Base-by-base conservation (phyloP, 1,284 basidiomycete species). In the Butyriboletus appendiculatus region DNA sequence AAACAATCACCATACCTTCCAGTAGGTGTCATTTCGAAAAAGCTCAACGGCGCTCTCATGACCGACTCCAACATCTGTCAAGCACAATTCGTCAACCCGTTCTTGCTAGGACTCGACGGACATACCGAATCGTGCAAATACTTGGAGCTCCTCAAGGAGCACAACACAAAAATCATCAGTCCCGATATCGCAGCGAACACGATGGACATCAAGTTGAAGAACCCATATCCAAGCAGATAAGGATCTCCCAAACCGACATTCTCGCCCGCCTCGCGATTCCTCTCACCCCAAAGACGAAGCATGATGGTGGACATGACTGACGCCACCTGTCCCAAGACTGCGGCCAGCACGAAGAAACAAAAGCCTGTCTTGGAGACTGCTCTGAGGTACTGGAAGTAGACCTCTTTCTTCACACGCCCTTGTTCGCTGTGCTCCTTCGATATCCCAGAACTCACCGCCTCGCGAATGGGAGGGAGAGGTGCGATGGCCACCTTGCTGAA, bases 11-110 rank as follows among this genome's bases (percentile, higher is more conserved):
- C 75, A 48, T 61, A 88, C 87, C 86, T 78, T 63, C 92, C 90
- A 22, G 82, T 86, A 2, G 92, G 91, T 1, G 91, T 94, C 52
- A 82, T 73, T 71, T 95, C 94, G 65, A 96, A 97, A 76, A 94
- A 97, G 59, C 82, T 85, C 64, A 96, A 74, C 0, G 94, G 94
- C 2, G 92, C 88, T 39, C 81, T 82, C 77, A 97, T 85, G 26
- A 97, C 80, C 1, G 92, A 81, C 30, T 82, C 65, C 58, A 92
- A 67, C 88, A 91, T 91, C 88, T 90, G 45, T 26, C 44, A 22
- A 16, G 48, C 24, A 45, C 15, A 24, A 52, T 48, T 43, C 47
- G 44, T 48, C 28, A 45, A 59, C 45, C 18, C 15, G 41, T 44
- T 11, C 40, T 9, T 7, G 9, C 2, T 0, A 11, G 33, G 14